Base-by-base conservation (phyloP, 352 stramenopile species). In the Phytophthora macrochlamydospora region DNA sequence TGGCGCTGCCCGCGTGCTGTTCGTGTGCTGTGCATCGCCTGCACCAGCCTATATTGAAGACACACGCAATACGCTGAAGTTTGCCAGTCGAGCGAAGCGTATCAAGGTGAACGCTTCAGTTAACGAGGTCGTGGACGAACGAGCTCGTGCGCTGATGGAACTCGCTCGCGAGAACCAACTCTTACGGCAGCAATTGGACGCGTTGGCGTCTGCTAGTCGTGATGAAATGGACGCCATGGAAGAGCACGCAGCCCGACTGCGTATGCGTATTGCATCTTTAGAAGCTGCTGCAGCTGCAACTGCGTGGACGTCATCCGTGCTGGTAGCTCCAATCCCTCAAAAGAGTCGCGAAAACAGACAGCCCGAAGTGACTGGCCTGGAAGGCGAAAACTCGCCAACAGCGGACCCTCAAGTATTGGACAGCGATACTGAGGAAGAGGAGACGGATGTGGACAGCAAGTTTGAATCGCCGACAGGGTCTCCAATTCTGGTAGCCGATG, bases 51-150 rank as follows among this genome's bases (percentile, higher is more conserved):
- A 94, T 40, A 82, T 89, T n/a, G 86, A 95, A 56, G 86, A 97
- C 54, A 98, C 89, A 3, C 76, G 97, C 4, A 93, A 87, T 51
- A 98, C 93, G 13, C 80, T 98, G 37, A 94, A 96, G 57, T 98
- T 98, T 70, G 94, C 94, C 42, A 91, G 87, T 29, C 84, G 90
- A 24, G 94, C 94, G 67, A 91, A 93, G 67, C 79, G 83, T 11
- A 89, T 97, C 49, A 94, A 94, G 67, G 59, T 79, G 28, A 74
- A 79, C 12, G 71, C 75, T 3, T 56, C 55, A 3, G 71, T 83
- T 13, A 85, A 85, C 30, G 74, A 85, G 52, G 73, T 85, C 1
- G 55, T 76, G 24, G 75, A 80, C 40, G 59, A 78, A 53, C 67
- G 74, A 32, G 53, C 71, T 24, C 64, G 69, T 7, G 71, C 65